A percentile compares a stretch with the other conserved stretches of the same genome.
Conservation (phyloP, 495 filamentous ascomycete genomes). For the Aspergillus homomorphus region DNA sequence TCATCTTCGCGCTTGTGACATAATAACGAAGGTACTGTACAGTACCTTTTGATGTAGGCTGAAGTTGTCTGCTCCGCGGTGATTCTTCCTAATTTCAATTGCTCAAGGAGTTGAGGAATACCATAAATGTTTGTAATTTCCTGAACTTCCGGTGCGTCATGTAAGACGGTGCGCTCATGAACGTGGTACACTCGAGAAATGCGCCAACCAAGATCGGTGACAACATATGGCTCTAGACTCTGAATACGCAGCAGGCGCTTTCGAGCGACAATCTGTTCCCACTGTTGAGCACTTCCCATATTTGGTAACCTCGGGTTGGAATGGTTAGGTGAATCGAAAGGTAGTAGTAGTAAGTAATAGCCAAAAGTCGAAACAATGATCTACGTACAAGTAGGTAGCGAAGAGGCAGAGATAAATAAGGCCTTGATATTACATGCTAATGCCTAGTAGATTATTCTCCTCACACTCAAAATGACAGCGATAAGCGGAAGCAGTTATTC, state of each 20-base stretch:
- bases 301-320: too few species aligned
- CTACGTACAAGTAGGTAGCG: too few species aligned
- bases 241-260: slow-evolving; percentile 32
- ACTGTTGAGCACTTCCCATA: slow-evolving; percentile 25
- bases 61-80: slow-evolving; percentile 40
- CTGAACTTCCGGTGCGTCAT: slow-evolving; percentile 22
- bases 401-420: too few species aligned
- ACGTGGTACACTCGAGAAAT: slow-evolving; percentile 23
- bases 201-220: slow-evolving; percentile 26
- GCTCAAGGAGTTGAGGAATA: slow-evolving; percentile 30
- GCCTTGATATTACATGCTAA: too few species aligned
- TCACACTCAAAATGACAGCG: too few species aligned
- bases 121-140: slow-evolving; percentile 43
- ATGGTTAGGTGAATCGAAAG: too few species aligned
- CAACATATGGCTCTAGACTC: slow-evolving; percentile 29
- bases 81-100: slow-evolving; percentile 35
- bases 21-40: background rate
- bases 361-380: too few species aligned
- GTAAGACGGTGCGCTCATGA: slow-evolving; percentile 23
- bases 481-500: too few species aligned
- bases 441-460: too few species aligned
- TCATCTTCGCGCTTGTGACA: background rate
- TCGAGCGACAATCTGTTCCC: slow-evolving; percentile 31
- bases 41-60: slow-evolving; percentile 51
- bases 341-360: too few species aligned